A percentile compares a stretch with the other conserved stretches of the same genome.
Evolutionary conservation across 345 rosid genomes (phyloP).

Genomic region (Balakata baccata): DNA sequence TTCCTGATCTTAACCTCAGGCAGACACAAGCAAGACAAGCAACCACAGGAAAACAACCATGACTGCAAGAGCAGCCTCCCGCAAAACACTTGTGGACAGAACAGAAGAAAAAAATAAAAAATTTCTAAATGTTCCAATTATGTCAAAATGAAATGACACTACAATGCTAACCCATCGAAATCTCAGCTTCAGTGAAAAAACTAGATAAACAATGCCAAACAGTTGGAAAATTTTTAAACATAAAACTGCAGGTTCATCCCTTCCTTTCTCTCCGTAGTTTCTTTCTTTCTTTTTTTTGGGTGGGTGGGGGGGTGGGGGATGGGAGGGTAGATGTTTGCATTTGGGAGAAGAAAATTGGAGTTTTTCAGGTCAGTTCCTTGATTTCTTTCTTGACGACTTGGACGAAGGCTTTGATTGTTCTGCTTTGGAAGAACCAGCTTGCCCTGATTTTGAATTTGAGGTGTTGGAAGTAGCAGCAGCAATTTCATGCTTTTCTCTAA

Average conservation of each 20-base stretch:
- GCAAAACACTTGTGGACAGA: neutral
- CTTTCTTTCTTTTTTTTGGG: no score
- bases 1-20: neutral
- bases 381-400: constrained; percentile 88
- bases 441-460: constrained; percentile 17
- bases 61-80: neutral
- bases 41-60: neutral
- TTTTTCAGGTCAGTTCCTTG: constrained; percentile 49
- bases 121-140: neutral
- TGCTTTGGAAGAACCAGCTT: constrained; percentile 43
- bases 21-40: neutral
- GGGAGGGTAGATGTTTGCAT: neutral
- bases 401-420: constrained; percentile 57
- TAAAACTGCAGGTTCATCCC: neutral
- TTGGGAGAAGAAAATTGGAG: neutral
- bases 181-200: neutral
- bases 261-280: neutral
- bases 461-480: constrained; percentile 29
- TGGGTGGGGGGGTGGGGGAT: no score
- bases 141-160: neutral
- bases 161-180: neutral
- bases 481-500: constrained; percentile 69
- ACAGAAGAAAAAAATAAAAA: neutral
- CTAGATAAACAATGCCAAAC: neutral
- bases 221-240: neutral